A percentile compares a stretch with the other conserved stretches of the same genome.
These are phyloP conservation scores for Maudiozyma bulderi DNA, from an alignment of 805 yeast species.

Conservation along the genomic window DNA sequence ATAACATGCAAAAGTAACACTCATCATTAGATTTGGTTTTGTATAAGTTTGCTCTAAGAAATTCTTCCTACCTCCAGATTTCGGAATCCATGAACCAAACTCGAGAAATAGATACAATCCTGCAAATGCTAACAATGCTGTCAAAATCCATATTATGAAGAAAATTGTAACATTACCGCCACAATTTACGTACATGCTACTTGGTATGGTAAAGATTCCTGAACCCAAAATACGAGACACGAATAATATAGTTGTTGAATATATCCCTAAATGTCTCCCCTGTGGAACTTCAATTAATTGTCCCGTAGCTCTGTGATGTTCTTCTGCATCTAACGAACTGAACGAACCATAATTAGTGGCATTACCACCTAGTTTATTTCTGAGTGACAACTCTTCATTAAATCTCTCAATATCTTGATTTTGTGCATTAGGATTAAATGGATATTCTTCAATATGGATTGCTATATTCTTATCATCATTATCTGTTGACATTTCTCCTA, in stretches of 20 bases:
- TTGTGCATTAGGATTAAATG: not conserved
- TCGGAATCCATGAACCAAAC: constrained; percentile 59
- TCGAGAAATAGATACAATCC: constrained; percentile 62
- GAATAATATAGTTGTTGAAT: constrained; percentile 54
- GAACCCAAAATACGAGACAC: constrained; percentile 67
- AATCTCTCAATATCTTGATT: not conserved
- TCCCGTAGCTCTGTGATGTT: constrained; percentile 2
- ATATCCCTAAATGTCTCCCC: constrained; percentile 65
- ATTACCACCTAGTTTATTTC: not conserved
- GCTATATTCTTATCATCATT: not conserved
- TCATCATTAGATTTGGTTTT: constrained; percentile 46
- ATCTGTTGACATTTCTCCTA: too few relatives aligned
- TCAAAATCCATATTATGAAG: constrained; percentile 52
- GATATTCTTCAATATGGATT: not conserved
- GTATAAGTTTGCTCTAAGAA: constrained; percentile 60
- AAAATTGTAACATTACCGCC: constrained; percentile 60
- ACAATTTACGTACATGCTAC: constrained; percentile 53
- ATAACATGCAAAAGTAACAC: constrained; percentile 41
- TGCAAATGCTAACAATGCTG: constrained; percentile 53
- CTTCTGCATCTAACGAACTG: constrained; percentile 5
- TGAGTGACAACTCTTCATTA: not conserved
- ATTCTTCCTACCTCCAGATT: constrained; percentile 69
- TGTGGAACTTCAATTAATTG: constrained; percentile 39
- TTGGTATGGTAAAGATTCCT: constrained; percentile 67
- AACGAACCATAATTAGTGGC: constrained; percentile 4